A percentile compares a stretch with the other conserved stretches of the same genome.
These are phyloP conservation scores for Fusarium continuum DNA, from an alignment of 2,329 filamentous ascomycete species.

Conservation along the genomic window DNA sequence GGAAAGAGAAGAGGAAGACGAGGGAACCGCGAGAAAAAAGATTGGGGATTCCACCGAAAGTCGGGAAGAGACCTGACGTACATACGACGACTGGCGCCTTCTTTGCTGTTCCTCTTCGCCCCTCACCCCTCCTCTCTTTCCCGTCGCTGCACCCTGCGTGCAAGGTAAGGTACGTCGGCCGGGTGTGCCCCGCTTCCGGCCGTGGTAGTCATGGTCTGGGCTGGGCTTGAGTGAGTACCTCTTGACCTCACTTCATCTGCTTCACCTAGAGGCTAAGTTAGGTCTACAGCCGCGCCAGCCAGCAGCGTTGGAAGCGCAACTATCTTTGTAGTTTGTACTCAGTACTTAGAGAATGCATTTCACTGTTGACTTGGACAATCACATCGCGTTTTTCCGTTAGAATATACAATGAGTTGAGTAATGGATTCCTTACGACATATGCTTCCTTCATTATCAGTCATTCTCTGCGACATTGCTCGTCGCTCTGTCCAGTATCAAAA, in stretches of 20 bases:
- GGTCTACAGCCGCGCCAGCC: slow-evolving; percentile 35
- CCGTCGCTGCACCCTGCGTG: slow-evolving; percentile 11
- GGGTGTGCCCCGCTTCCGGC: slow-evolving; percentile 12
- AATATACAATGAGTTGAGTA: background rate
- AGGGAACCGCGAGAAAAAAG: slow-evolving; percentile 29
- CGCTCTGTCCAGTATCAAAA: slow-evolving; percentile 3
- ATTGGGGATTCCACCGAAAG: slow-evolving; percentile 33
- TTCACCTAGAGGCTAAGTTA: slow-evolving; percentile 16
- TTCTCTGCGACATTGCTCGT: slow-evolving; percentile 6
- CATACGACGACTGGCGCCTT: slow-evolving; percentile 30
- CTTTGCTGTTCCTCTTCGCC: slow-evolving; percentile 31
- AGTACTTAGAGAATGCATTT: background rate
- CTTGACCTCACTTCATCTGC: slow-evolving; percentile 34
- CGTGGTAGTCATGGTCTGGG: slow-evolving; percentile 23
- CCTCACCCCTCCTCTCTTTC: slow-evolving; percentile 38
- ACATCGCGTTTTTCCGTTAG: background rate
- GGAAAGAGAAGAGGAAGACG: slow-evolving; percentile 9
- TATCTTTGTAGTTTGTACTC: background rate
- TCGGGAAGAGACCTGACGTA: slow-evolving; percentile 39
- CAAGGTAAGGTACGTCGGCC: slow-evolving; percentile 9
- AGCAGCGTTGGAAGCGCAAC: slow-evolving; percentile 15
- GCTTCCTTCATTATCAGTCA: background rate
- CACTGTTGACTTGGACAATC: no score
- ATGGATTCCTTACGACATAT: background rate
- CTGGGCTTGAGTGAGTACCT: slow-evolving; percentile 9